These are phyloP conservation scores for Paecilomyces dactylethromorphus DNA, from an alignment of 2,329 filamentous ascomycete genomes.

Conservation along the genomic window DNA sequence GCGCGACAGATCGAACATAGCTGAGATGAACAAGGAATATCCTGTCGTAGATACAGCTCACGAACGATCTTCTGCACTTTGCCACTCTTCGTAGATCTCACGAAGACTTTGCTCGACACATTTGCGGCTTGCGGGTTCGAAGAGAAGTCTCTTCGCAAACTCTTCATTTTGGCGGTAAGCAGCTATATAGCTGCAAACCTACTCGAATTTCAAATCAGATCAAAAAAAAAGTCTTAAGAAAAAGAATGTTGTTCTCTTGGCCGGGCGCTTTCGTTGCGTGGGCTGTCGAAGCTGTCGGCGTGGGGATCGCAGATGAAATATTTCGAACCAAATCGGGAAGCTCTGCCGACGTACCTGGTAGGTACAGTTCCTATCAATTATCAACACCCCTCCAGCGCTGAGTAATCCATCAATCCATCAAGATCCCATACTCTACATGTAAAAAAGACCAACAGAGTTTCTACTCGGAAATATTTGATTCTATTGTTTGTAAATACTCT, in stretches of 20 bases:
- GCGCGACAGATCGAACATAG: conserved; percentile 72
- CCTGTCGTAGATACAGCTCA: conserved; percentile 90
- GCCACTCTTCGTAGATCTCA: conserved; percentile 87
- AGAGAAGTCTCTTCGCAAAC: conserved; percentile 51
- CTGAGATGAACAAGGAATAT: conserved; percentile 94
- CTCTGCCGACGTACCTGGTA: conserved; percentile 14
- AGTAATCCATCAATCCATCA: not conserved
- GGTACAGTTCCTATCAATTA: not conserved
- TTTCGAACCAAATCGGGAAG: conserved; percentile 15
- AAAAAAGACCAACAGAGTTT: not conserved
- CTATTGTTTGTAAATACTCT: not conserved
- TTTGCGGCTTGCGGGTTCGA: conserved; percentile 57
- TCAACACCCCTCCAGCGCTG: not conserved
- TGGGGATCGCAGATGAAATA: conserved; percentile 2
- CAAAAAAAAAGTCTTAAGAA: conserved; percentile 1
- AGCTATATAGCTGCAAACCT: not conserved
- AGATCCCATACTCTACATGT: not conserved
- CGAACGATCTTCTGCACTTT: conserved; percentile 99
- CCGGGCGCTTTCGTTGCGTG: not conserved
- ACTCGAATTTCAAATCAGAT: not conserved
- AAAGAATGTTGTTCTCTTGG: not conserved
- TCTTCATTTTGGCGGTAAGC: conserved; percentile 47
- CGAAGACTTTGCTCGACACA: conserved; percentile 91
- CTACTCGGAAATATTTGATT: not conserved
- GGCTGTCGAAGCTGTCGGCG: not conserved